Evolutionary conservation across 2,329 filamentous ascomycete genomes (phyloP).

Genomic region (Ophiostoma populinum): DNA sequence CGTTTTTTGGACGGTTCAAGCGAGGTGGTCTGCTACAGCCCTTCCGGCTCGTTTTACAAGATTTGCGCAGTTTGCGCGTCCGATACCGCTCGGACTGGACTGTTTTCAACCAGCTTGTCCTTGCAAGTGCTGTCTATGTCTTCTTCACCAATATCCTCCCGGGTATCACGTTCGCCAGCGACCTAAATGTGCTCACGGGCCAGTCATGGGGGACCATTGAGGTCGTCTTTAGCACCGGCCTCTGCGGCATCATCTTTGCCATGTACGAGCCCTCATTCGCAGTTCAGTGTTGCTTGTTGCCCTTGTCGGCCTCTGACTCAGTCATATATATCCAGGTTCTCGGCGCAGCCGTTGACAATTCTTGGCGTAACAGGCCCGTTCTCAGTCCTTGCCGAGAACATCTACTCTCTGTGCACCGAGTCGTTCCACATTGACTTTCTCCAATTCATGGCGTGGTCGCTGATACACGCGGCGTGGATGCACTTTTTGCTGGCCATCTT

Average conservation of each 20-base stretch:
- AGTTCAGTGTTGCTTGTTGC: no score
- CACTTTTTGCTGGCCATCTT: constrained; percentile 5
- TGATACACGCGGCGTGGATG: constrained; percentile 6
- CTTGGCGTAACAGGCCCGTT: constrained; percentile 2
- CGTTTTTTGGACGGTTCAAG: background rate
- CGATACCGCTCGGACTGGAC: constrained; percentile 6
- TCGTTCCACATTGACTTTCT: constrained; percentile 6
- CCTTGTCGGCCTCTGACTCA: no score
- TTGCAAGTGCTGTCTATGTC: constrained; percentile 5
- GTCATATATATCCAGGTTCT: no score
- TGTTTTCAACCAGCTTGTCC: constrained; percentile 5
- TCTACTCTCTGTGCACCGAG: constrained; percentile 2
- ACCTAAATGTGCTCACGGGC: constrained; percentile 5
- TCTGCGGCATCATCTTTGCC: constrained; percentile 6
- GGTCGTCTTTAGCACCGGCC: constrained; percentile 6
- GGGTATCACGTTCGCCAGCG: constrained; percentile 6
- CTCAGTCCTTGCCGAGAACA: constrained; percentile 3
- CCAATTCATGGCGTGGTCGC: constrained; percentile 6
- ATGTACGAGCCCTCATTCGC: background rate
- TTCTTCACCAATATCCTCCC: constrained; percentile 7
- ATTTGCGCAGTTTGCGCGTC: background rate
- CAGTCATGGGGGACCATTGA: constrained; percentile 6
- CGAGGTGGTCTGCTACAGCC: background rate
- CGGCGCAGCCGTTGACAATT: constrained; percentile 2
- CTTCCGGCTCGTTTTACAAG: constrained; percentile 1